Conservation (phyloP, 345 rosid genomes). For the Syzygium aromaticum region DNA sequence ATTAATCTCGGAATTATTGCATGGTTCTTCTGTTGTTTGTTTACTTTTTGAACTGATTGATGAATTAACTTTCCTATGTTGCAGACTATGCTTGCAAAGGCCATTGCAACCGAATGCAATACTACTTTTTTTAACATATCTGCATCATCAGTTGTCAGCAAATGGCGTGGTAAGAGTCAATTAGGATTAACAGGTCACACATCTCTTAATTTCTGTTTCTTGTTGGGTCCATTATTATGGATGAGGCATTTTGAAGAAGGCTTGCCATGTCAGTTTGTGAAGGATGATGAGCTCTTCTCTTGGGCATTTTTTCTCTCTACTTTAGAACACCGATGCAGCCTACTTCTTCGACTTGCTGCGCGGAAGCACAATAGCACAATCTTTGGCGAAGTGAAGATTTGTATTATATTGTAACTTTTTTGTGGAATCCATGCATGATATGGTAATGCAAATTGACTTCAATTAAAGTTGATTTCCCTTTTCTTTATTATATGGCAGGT, state of each 20-base stretch:
- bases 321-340: not conserved
- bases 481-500: slow-evolving; percentile 38
- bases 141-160: slow-evolving; percentile 97
- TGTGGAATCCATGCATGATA: not conserved
- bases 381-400: not conserved
- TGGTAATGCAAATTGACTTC: not conserved
- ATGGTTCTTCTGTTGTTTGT: not conserved
- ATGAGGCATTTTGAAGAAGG: not conserved
- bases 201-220: not conserved
- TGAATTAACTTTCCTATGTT: slow-evolving; percentile 7
- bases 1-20: not conserved
- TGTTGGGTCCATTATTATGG: not conserved
- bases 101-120: slow-evolving; percentile 97
- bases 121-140: slow-evolving; percentile 97
- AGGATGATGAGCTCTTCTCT: not conserved
- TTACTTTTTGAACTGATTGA: not conserved
- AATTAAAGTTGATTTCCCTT: not conserved
- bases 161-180: slow-evolving; percentile 71
- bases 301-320: not conserved
- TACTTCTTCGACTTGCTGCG: not conserved
- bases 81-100: slow-evolving; percentile 99
- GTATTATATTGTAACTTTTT: not conserved
- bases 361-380: not conserved
- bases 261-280: not conserved
- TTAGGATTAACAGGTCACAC: not conserved